Base-by-base conservation (phyloP, 2,329 filamentous ascomycete genomes). In the Colletotrichum eleusines region DNA sequence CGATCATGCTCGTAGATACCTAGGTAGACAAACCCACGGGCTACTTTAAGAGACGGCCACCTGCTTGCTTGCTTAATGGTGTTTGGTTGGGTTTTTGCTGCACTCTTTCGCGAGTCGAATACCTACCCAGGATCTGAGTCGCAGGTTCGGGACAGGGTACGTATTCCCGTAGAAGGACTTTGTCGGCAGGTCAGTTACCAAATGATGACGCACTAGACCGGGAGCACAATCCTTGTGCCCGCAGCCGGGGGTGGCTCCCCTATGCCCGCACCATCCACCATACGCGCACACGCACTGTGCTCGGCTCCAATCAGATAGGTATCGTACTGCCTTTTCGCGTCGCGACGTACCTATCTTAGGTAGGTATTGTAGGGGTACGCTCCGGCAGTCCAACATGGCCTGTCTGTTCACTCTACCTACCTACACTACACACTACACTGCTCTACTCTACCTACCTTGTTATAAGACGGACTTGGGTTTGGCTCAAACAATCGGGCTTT, bases 131-230 rank as follows among this genome's bases (percentile, higher is more conserved):
- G 28, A 26, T n/a, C 51, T 26, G 60, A 58, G n/a, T 44, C 38
- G 48, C 66, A 58, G 12, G 46, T 7, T 60, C 14, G 48, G 53
- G 40, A 66, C 28, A 63, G 26, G 63, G 44, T 44, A 67, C 63
- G 50, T 68, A 46, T 51, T 42, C 23, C 42, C 9, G 3, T 42
- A 63, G 51, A 53, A 18, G 14, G 44, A 35, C 44, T 31, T 63
- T 38, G 53, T 23, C 53, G 28, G n/a, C 31, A 55, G 14, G 68
- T 68, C 57, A 51, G 42, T 68, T 71, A 71, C 63, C 68, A 58
- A 63, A 58, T 58, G 53, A 68, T 68, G 68, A 71, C 64, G 68
- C 68, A 71, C 64, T 68, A 63, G 58, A 53, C 63, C 51, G 35
- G 58, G 68, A 62, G 51, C 51, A 38, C 51, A 38, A 33, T 53